A percentile compares a stretch with the other conserved stretches of the same genome.
Evolutionary conservation across 495 filamentous ascomycete genomes (phyloP).

Genomic region (Jackrogersella multiformis): DNA sequence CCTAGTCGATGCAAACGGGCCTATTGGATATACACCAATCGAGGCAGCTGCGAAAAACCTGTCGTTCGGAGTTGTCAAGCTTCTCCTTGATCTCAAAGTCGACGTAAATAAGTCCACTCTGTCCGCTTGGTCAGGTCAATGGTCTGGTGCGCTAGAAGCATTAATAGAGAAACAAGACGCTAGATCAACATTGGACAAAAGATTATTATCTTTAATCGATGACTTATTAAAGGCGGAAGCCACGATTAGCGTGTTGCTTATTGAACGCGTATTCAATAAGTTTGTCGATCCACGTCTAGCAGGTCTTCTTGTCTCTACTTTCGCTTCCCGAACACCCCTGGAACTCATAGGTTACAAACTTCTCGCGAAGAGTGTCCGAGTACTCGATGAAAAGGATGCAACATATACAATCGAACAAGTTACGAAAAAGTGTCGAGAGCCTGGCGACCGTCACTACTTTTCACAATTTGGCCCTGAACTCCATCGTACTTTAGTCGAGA

Average conservation of each 20-base stretch:
- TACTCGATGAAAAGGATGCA: not conserved
- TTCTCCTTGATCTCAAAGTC: not conserved
- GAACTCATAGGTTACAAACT: not conserved
- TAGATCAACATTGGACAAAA: not conserved
- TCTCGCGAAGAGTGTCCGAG: not conserved
- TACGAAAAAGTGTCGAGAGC: not conserved
- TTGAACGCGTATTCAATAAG: not conserved
- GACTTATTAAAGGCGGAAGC: not conserved
- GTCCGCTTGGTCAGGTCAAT: no score
- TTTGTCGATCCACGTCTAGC: constrained; percentile 3
- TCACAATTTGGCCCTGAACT: not conserved
- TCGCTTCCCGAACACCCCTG: not conserved
- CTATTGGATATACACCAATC: not conserved
- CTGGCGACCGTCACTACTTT: not conserved
- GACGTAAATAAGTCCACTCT: not conserved
- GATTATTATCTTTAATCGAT: not conserved
- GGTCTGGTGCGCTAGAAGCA: no score
- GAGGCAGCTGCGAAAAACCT: not conserved
- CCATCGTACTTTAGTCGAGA: not conserved
- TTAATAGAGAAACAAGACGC: not conserved
- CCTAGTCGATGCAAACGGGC: not conserved
- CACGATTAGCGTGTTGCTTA: not conserved
- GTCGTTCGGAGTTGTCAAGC: not conserved
- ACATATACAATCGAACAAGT: not conserved
- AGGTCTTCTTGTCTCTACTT: not conserved